Evolutionary conservation across 306 rosid genomes (phyloP).

Genomic region (Lablab purpureus): DNA sequence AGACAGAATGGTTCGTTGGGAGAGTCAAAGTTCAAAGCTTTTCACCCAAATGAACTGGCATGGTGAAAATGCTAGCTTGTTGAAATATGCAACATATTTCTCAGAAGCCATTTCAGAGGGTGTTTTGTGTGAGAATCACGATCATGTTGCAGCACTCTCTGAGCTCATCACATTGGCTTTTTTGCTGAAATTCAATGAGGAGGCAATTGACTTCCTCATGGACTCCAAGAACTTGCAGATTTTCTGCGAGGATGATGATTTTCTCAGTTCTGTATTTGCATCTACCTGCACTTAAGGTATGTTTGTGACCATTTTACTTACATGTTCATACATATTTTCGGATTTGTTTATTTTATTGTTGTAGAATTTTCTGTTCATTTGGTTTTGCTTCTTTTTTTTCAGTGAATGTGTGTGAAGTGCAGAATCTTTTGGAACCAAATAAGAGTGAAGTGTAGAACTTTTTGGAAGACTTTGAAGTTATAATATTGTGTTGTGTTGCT

Average conservation of each 20-base stretch:
- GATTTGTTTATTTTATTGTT: too few species aligned
- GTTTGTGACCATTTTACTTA: too few species aligned
- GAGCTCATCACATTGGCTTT: constrained; percentile 64
- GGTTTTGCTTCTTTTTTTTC: too few species aligned
- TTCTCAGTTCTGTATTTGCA: not conserved
- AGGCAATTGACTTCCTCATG: constrained; percentile 60
- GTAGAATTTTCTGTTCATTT: too few species aligned
- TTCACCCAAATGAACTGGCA: constrained; percentile 50
- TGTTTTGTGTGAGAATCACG: constrained; percentile 59
- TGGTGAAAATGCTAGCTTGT: constrained; percentile 37
- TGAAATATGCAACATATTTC: constrained; percentile 64
- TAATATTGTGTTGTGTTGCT: too few species aligned
- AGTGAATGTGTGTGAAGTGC: too few species aligned
- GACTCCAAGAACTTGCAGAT: constrained; percentile 62
- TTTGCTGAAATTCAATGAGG: constrained; percentile 58
- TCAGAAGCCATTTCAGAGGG: constrained; percentile 66
- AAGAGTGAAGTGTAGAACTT: too few species aligned
- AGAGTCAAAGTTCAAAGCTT: constrained; percentile 46
- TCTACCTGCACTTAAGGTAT: not conserved
- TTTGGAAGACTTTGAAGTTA: too few species aligned
- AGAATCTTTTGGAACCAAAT: too few species aligned
- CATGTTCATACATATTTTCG: too few species aligned
- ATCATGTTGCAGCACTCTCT: constrained; percentile 56
- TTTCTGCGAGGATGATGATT: constrained; percentile 60
- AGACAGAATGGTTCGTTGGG: constrained; percentile 57